These are phyloP conservation scores for Podospora pseudopauciseta DNA, from an alignment of 495 filamentous ascomycete species.

Conservation along the genomic window DNA sequence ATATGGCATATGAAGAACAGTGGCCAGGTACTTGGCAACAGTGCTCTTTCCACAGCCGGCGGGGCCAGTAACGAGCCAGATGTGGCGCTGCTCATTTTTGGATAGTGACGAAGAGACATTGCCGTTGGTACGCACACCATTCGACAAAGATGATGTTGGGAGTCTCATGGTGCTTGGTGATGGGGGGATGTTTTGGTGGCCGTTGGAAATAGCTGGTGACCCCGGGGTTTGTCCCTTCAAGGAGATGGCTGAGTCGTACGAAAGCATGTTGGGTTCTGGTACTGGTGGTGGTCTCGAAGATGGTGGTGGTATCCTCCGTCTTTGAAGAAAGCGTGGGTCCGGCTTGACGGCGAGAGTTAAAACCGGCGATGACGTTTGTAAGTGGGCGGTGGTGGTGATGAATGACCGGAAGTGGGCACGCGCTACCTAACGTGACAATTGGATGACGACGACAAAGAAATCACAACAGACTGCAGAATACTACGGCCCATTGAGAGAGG, in stretches of 20 bases:
- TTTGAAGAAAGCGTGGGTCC: no score
- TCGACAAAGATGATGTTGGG: conserved; percentile 28
- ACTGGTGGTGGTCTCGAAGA: background rate
- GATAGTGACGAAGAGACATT: conserved; percentile 22
- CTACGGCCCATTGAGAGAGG: conserved; percentile 10
- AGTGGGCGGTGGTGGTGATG: conserved; percentile 4
- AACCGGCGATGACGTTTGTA: conserved; percentile 7
- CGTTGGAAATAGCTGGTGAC: conserved; percentile 32
- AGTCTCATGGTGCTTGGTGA: conserved; percentile 35
- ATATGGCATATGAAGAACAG: conserved; percentile 69
- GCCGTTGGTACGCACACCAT: conserved; percentile 24
- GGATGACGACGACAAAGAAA: conserved; percentile 11
- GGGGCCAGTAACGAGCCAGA: conserved; percentile 96
- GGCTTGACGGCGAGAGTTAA: no score
- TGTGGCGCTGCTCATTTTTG: conserved; percentile 60
- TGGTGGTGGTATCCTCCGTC: background rate
- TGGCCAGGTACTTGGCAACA: conserved; percentile 73
- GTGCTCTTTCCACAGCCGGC: conserved; percentile 97
- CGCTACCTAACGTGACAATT: conserved; percentile 10
- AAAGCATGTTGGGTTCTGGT: conserved; percentile 34
- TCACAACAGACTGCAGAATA: conserved; percentile 14
- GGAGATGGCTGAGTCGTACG: conserved; percentile 39
- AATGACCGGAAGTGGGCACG: conserved; percentile 9
- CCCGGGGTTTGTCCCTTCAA: conserved; percentile 35
- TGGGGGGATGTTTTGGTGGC: conserved; percentile 32